Conservation (phyloP, 1,139 yeast species). For the Taiozyma onychis region DNA sequence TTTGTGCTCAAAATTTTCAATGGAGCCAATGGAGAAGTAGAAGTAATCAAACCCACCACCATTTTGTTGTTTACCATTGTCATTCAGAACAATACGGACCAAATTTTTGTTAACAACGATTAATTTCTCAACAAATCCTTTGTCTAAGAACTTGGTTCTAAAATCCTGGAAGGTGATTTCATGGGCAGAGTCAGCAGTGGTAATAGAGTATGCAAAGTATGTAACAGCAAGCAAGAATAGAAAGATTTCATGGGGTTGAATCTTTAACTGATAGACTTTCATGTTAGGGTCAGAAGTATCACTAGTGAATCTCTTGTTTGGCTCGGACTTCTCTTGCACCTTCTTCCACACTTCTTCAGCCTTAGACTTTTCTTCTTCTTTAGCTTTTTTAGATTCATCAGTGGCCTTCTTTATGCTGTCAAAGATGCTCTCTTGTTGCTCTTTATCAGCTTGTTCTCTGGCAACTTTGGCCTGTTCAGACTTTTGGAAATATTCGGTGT, state of each 20-base stretch:
- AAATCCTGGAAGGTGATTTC: constrained; percentile 59
- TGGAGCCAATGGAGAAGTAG: constrained; percentile 82
- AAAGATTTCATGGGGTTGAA: constrained; percentile 29
- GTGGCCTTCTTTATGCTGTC: constrained; percentile 6
- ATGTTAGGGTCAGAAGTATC: constrained; percentile 28
- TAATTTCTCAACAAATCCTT: constrained; percentile 61
- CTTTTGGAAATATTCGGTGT: constrained; percentile 1
- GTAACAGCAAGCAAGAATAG: constrained; percentile 26
- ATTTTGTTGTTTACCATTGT: constrained; percentile 42
- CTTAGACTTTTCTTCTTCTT: constrained; percentile 11
- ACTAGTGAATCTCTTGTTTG: constrained; percentile 21
- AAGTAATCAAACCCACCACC: constrained; percentile 41
- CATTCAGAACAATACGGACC: constrained; percentile 65
- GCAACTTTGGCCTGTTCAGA: constrained; percentile 9
- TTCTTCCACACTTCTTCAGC: constrained; percentile 4
- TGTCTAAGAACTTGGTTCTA: constrained; percentile 53
- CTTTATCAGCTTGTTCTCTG: constrained; percentile 16
- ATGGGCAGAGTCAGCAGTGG: constrained; percentile 26
- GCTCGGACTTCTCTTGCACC: background rate
- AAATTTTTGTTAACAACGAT: constrained; percentile 59
- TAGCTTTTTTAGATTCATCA: constrained; percentile 5
- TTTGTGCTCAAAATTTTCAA: constrained; percentile 85
- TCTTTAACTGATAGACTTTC: constrained; percentile 24
- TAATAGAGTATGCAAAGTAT: constrained; percentile 25
- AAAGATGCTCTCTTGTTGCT: constrained; percentile 5